Evolutionary conservation across 768 basidiomycete genomes (phyloP), one percentile per base, ranked within the genome.

Genomic region (Tulasnella sp.): DNA sequence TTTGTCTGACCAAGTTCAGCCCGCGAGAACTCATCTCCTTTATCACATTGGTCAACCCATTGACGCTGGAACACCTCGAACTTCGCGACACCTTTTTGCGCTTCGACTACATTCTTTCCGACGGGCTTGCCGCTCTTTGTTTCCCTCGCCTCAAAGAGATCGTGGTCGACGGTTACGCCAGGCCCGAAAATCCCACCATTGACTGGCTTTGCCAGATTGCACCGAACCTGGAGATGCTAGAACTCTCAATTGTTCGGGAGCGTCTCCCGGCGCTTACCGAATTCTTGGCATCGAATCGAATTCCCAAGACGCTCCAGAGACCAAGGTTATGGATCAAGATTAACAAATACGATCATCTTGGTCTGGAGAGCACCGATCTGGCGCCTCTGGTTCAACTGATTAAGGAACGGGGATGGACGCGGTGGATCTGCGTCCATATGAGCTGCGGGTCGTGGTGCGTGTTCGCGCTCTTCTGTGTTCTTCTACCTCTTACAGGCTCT

Each of bases 371-470:
- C 14, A 11, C 34, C 2, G 64, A 69, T 34, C 12, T 69, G 2
- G 64, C 31, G 64, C 64, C 64, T 37, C 31, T 69, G 64, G 31
- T 37, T 37, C 31, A 69, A 37, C 3, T 69, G 64, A 69, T 69
- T 18, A 69, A 69, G 20, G 31, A 37, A 31, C 28, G 64, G 28
- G 64, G 64, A 16, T 69, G 64, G 64, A 69, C 3, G 9, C 64
- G 16, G 64, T 69, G 64, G 64, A 69, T 69, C 34, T 69, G 64
- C 20, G 64, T 69, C 64, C 34, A 69, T 34, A 69, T 20, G 64
- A 69, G 64, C 34, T 69, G 31, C 14, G 64, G 64, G 5, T 69
- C 64, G 4, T 37, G 28, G 64, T 69, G 28, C 28, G 64, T 69
- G 4, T 37, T 69, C 12, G n/a, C 24, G 54, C 11, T 24, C 64